Evolutionary conservation across 1,284 basidiomycete genomes (phyloP), one percentile per base, ranked within the genome.

Genomic region (Ganoderma leucocontextum): DNA sequence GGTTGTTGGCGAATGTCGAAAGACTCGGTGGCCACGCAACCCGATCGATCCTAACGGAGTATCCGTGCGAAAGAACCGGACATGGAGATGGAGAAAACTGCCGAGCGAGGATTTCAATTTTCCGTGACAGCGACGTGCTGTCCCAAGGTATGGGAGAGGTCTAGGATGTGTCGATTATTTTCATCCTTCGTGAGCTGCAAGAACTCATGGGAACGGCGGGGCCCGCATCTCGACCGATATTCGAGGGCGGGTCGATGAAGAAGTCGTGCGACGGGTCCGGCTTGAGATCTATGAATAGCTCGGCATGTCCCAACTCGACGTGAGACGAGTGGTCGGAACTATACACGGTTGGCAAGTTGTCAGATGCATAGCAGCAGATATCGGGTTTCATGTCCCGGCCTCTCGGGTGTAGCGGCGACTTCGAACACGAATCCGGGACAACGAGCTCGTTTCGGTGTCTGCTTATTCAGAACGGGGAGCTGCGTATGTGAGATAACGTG

Each of bases 31-130:
- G 80, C 77, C 33, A 80, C 68, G 2, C 67, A 73, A 2, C 77
- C 79, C 0, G 76, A 69, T 17, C 76, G 75, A 62, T 80, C 79
- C 73, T 77, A 77, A 13, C 76, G 74, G 22, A 78, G 47, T 44
- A 80, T 66, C 0, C 79, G 73, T 2, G 73, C 77, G 47, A 47
- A 63, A 0, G 66, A 64, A 6, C 75, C 73, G 22, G 47, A 67
- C 4, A 80, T 67, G 60, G 73, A 71, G n/a, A 79, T 59, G 2
- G 77, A 70, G 66, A 80, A 80, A 52, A 60, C 57, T 69, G 70
- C 2, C 68, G 62, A 9, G 68, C 68, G 39, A 60, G 33, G 4
- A 68, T 36, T 38, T n/a, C n/a, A n/a, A n/a, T n/a, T n/a, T n/a
- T 72, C 67, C 2, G 47, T 42, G 7, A 44, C 63, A 49, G 61